Percentiles rank a stretch among this genome's conserved stretches.
Conservation (phyloP, 129 eudicot species). For the Ambrosia artemisiifolia region DNA sequence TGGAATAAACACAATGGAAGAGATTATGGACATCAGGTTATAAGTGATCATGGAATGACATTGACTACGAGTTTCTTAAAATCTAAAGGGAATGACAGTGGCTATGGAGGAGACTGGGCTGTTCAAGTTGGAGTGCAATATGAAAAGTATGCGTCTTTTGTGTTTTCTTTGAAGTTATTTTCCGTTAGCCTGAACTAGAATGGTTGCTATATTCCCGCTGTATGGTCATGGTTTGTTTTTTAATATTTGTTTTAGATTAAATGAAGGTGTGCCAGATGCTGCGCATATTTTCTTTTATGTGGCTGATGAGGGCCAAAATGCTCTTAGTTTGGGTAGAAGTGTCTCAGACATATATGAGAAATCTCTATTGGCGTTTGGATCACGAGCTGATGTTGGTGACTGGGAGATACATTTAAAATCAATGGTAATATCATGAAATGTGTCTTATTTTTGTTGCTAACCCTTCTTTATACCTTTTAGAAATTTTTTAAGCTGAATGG, state of each 20-base stretch:
- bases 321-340: conserved; percentile 57
- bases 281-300: conserved; percentile 88
- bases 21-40: conserved; percentile 79
- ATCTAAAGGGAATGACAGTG: conserved; percentile 62
- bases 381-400: conserved; percentile 66
- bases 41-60: conserved; percentile 70
- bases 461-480: not conserved
- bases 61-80: conserved; percentile 75
- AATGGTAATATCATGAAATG: conserved; percentile 40
- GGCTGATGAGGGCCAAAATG: conserved; percentile 84
- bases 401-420: conserved; percentile 91
- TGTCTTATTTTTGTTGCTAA: not conserved
- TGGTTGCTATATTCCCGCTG: not conserved
- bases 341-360: conserved; percentile 39
- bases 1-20: conserved; percentile 96
- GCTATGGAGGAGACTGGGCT: conserved; percentile 99
- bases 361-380: conserved; percentile 73
- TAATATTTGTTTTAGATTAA: conserved; percentile 20
- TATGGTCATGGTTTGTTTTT: not conserved
- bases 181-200: not conserved
- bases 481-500: not conserved
- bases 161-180: not conserved
- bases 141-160: conserved; percentile 42
- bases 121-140: conserved; percentile 64
- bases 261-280: conserved; percentile 38